Evolutionary conservation across 441 rosid genomes (phyloP).

Genomic region (Jatropha podagrica): DNA sequence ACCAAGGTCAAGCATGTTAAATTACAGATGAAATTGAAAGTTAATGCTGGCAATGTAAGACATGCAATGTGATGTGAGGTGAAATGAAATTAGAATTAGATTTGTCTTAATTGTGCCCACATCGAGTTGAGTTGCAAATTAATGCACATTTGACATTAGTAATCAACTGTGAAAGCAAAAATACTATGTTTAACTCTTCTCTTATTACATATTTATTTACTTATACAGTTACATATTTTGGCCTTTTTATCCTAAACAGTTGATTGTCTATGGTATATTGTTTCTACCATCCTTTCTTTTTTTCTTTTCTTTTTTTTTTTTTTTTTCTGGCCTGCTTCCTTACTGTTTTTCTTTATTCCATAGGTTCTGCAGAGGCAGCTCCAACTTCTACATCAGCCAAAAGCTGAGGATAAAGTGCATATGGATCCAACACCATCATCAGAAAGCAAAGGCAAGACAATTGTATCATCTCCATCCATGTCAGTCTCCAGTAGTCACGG

Average conservation of each 20-base stretch:
- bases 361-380: conserved; percentile 45
- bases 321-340: no score
- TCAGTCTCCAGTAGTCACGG: not conserved
- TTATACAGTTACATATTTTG: not conserved
- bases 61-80: not conserved
- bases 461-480: conserved; percentile 30
- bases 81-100: not conserved
- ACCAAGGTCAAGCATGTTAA: not conserved
- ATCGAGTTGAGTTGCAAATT: not conserved
- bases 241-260: not conserved
- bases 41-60: not conserved
- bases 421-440: conserved; percentile 17
- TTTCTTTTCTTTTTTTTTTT: no score
- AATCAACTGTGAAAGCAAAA: not conserved
- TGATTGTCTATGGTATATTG: not conserved
- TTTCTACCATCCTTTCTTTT: not conserved
- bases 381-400: conserved; percentile 28
- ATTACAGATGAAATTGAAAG: not conserved
- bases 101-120: not conserved
- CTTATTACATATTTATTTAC: no score
- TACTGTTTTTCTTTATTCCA: not conserved
- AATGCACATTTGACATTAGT: not conserved
- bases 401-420: conserved; percentile 22
- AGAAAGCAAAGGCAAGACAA: conserved; percentile 42
- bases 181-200: no score